Conservation (phyloP, 106 monocot species). For the Dendrobium chrysotoxum region DNA sequence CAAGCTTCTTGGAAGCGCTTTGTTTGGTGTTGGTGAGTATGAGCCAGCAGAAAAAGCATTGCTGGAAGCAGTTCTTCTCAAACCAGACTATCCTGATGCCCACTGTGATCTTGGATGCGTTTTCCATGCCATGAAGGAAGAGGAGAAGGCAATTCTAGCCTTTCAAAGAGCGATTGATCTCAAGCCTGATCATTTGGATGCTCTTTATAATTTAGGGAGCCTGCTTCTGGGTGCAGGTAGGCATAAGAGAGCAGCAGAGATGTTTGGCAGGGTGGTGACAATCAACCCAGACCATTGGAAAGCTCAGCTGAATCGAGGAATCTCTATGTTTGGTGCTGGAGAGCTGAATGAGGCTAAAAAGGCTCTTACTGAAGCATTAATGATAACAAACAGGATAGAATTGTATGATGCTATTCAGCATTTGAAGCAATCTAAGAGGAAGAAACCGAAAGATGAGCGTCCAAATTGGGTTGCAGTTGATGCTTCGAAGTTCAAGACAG, state of each 20-base stretch:
- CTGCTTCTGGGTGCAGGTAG: slow-evolving; percentile 20
- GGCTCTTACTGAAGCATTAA: slow-evolving; percentile 18
- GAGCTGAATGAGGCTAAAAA: slow-evolving; percentile 20
- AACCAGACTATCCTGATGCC: slow-evolving; percentile 25
- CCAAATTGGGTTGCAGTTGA: slow-evolving; percentile 13
- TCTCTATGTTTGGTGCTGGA: slow-evolving; percentile 21
- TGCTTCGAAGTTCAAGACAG: slow-evolving; percentile 13
- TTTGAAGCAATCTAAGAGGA: slow-evolving; percentile 17
- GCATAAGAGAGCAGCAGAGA: slow-evolving; percentile 22
- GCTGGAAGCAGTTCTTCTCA: slow-evolving; percentile 23
- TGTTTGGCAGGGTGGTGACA: slow-evolving; percentile 25
- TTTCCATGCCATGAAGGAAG: slow-evolving; percentile 23
- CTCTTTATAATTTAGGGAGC: slow-evolving; percentile 26
- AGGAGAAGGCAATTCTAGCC: slow-evolving; percentile 17
- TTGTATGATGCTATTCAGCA: slow-evolving; percentile 21
- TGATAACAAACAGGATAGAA: slow-evolving; percentile 19
- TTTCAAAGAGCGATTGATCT: slow-evolving; percentile 29
- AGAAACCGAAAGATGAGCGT: background rate
- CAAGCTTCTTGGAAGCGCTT: slow-evolving; percentile 30
- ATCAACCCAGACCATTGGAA: slow-evolving; percentile 27
- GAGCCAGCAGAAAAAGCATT: slow-evolving; percentile 18
- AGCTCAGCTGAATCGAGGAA: slow-evolving; percentile 25
- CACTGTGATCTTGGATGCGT: slow-evolving; percentile 36
- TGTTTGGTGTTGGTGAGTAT: slow-evolving; percentile 26
- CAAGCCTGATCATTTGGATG: slow-evolving; percentile 23